Evolutionary conservation across 1,284 basidiomycete species (phyloP).

Genomic region (Porphyrellus sp.): DNA sequence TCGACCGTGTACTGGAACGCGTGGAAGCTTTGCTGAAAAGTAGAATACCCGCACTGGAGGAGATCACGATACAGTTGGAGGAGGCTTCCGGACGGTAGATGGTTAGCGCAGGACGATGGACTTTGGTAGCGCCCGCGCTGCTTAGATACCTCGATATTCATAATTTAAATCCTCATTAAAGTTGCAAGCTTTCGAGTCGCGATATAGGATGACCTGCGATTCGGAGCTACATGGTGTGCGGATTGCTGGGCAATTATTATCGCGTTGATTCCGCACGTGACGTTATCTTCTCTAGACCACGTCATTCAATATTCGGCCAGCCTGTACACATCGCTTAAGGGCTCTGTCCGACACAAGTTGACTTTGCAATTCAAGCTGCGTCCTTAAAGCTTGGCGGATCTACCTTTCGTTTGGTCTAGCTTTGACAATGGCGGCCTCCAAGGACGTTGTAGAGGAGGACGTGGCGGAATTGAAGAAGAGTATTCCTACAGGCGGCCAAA

Average conservation of each 20-base stretch:
- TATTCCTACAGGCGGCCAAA: constrained; percentile 27
- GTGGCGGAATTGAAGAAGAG: constrained; percentile 33
- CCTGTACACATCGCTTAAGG: neutral
- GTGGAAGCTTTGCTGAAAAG: constrained; percentile 72
- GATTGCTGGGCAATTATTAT: too few species aligned
- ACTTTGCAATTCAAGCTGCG: too few species aligned
- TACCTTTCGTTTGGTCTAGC: neutral
- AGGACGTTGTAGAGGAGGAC: constrained; percentile 23
- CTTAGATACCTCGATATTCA: constrained; percentile 16
- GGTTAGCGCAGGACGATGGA: constrained; percentile 5
- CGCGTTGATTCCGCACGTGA: neutral
- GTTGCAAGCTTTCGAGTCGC: too few species aligned
- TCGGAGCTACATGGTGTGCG: too few species aligned
- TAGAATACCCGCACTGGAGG: constrained; percentile 76
- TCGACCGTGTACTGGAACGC: constrained; percentile 70
- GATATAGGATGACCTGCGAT: too few species aligned
- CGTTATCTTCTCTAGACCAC: neutral
- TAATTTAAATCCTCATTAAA: constrained; percentile 17
- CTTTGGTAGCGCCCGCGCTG: constrained; percentile 8
- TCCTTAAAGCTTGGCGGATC: neutral
- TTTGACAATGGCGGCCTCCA: constrained; percentile 16
- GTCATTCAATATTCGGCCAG: neutral
- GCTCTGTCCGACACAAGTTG: neutral
- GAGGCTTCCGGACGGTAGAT: constrained; percentile 14
- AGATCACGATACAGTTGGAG: constrained; percentile 85